phyloP scores from a whole-genome alignment of 2,329 filamentous ascomycete species.

The Talaromyces rugulosus region DNA sequence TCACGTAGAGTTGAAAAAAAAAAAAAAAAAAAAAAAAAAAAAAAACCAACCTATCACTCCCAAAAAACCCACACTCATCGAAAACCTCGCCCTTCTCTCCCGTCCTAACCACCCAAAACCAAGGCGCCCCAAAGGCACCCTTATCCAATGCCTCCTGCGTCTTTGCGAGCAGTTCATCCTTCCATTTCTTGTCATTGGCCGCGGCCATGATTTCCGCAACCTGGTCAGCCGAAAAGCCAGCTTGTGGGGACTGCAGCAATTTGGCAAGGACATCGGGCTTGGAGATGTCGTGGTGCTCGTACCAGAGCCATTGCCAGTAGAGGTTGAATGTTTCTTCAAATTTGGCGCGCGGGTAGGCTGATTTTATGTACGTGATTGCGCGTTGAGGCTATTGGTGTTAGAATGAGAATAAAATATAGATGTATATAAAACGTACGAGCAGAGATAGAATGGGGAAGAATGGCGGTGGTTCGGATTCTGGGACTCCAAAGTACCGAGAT shows the following conservation, averaged over 20 bases:
- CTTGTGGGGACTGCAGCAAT: constrained; percentile 29
- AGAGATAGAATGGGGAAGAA: constrained; percentile 55
- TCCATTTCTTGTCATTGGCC: constrained; percentile 48
- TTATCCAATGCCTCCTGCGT: constrained; percentile 59
- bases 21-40: background rate
- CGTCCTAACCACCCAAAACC: constrained; percentile 63
- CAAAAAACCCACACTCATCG: constrained; percentile 59
- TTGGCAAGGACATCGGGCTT: constrained; percentile 51
- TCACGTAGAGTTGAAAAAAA: background rate
- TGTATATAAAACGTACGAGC: constrained; percentile 30
- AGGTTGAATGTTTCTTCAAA: constrained; percentile 54
- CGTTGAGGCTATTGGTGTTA: constrained; percentile 54
- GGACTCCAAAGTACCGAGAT: constrained; percentile 48
- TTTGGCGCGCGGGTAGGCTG: constrained; percentile 44
- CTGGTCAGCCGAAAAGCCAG: constrained; percentile 48
- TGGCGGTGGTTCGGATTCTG: constrained; percentile 38
- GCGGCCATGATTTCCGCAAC: constrained; percentile 51
- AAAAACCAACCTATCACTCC: constrained; percentile 66
- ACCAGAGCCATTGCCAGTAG: constrained; percentile 61
- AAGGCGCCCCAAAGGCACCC: constrained; percentile 74
- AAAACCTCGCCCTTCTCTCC: constrained; percentile 41
- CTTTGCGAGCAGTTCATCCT: constrained; percentile 51
- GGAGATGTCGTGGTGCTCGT: constrained; percentile 56
- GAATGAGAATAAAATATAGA: constrained; percentile 11
- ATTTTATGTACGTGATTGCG: constrained; percentile 63